phyloP scores from a whole-genome alignment of 176 grass and related monocot genomes.

The Elaeis guineensis region DNA sequence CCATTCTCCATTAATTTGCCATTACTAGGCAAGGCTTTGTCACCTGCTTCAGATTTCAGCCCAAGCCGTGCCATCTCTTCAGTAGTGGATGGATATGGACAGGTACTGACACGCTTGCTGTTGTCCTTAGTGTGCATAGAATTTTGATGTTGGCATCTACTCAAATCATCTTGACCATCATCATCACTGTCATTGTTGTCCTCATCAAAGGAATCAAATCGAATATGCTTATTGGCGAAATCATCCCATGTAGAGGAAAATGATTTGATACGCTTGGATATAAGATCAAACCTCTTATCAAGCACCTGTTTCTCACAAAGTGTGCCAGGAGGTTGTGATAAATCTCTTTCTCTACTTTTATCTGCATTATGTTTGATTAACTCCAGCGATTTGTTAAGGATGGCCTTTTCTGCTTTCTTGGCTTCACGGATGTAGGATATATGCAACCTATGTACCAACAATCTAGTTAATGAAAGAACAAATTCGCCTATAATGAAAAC shows the following conservation, averaged over 20 bases:
- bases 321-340: constrained; percentile 29
- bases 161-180: constrained; percentile 20
- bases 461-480: constrained; percentile 25
- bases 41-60: constrained; percentile 52
- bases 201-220: constrained; percentile 61
- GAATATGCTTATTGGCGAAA: constrained; percentile 56
- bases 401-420: constrained; percentile 38
- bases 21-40: constrained; percentile 27
- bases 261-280: constrained; percentile 40
- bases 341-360: constrained; percentile 29
- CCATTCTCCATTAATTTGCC: constrained; percentile 18
- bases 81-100: constrained; percentile 82
- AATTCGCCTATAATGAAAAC: constrained; percentile 3
- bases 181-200: constrained; percentile 25
- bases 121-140: constrained; percentile 29
- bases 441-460: constrained; percentile 50
- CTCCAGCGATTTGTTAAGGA: constrained; percentile 14
- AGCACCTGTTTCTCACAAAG: constrained; percentile 44
- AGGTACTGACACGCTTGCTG: constrained; percentile 44
- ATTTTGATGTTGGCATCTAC: constrained; percentile 25
- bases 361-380: constrained; percentile 20
- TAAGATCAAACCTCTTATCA: constrained; percentile 48
- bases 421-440: constrained; percentile 55
- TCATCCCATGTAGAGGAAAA: constrained; percentile 28
- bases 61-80: constrained; percentile 83